These are phyloP conservation scores for Neolentinus lepideus DNA, from an alignment of 1,284 basidiomycete genomes.

Conservation along the genomic window DNA sequence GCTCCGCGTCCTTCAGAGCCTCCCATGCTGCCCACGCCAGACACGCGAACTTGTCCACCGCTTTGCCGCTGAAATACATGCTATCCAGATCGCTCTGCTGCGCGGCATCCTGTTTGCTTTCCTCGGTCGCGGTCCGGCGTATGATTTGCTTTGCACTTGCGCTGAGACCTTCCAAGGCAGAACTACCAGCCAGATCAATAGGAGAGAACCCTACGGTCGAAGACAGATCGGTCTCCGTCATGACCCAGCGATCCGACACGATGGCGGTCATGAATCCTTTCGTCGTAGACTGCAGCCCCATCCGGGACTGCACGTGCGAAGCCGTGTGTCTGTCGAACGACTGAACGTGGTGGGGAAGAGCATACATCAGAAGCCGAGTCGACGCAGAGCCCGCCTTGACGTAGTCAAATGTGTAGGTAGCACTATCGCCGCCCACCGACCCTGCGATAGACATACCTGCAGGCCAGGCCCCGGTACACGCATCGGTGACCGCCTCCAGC, in stretches of 20 bases:
- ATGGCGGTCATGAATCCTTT: neutral
- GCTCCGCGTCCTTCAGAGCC: neutral
- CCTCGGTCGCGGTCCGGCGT: neutral
- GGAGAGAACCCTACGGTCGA: neutral
- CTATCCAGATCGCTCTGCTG: slow-evolving; percentile 1
- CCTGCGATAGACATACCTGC: neutral
- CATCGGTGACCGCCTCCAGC: neutral
- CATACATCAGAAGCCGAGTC: neutral
- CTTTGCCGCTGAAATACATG: slow-evolving; percentile 2
- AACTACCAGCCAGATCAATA: neutral
- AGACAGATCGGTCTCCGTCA: neutral
- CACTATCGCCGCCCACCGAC: neutral
- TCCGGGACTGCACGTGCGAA: neutral
- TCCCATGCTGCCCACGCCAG: neutral
- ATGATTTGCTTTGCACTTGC: neutral
- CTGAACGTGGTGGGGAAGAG: neutral
- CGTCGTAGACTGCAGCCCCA: neutral
- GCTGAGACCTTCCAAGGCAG: neutral
- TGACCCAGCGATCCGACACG: slow-evolving; percentile 1
- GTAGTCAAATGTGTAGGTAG: neutral
- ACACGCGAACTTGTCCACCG: neutral
- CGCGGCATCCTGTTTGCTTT: neutral
- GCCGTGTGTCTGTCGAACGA: neutral
- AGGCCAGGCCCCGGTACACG: neutral
- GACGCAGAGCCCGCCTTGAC: neutral